These are phyloP conservation scores for Suillus brevipes DNA, from an alignment of 768 basidiomycete species.

Conservation along the genomic window DNA sequence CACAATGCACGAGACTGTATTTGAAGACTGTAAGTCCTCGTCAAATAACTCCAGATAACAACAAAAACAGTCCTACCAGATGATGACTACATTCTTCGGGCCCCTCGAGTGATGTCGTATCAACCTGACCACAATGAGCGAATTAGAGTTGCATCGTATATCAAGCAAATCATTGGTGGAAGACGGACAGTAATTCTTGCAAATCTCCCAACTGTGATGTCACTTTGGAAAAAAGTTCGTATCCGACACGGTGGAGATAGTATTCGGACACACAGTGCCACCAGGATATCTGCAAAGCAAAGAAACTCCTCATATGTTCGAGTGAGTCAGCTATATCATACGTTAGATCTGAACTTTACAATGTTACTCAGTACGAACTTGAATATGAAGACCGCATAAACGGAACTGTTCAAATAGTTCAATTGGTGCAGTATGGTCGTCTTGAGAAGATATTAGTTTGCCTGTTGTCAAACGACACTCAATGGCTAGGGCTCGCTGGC, in stretches of 20 bases:
- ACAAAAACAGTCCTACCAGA: not conserved
- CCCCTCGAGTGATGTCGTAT: constrained; percentile 12
- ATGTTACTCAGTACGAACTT: constrained; percentile 10
- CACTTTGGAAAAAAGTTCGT: constrained; percentile 27
- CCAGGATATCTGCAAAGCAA: constrained; percentile 5
- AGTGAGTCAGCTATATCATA: constrained; percentile 11
- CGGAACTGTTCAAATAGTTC: not conserved
- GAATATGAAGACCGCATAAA: constrained; percentile 2
- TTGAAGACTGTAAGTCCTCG: constrained; percentile 13
- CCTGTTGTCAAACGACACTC: constrained; percentile 3
- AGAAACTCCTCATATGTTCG: constrained; percentile 9
- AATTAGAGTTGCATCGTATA: not conserved
- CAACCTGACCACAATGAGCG: not conserved
- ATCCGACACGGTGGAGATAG: constrained; percentile 27
- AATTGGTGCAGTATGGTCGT: constrained; percentile 15
- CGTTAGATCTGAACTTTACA: constrained; percentile 7
- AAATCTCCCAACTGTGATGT: constrained; percentile 4
- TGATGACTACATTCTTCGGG: constrained; percentile 10
- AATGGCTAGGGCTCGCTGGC: constrained; percentile 8
- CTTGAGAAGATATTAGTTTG: constrained; percentile 20
- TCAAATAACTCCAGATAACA: not conserved
- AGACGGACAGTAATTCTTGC: not conserved
- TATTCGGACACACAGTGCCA: constrained; percentile 14
- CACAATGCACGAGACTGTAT: constrained; percentile 8
- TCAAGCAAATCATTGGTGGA: constrained; percentile 1